phyloP scores from a whole-genome alignment of 2,329 filamentous ascomycete genomes.

The Ophioceras dolichostomum region DNA sequence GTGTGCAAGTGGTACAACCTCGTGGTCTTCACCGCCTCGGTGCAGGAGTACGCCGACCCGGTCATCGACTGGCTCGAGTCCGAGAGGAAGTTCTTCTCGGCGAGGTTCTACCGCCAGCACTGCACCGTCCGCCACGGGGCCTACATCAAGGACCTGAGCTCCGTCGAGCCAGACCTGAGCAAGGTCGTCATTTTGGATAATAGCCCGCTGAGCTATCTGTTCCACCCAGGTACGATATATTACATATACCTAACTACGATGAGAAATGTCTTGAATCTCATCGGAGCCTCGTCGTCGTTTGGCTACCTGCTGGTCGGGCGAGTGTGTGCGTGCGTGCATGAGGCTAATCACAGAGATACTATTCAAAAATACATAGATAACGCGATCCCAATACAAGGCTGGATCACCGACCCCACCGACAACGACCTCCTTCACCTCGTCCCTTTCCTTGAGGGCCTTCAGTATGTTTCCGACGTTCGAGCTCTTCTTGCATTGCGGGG shows the following conservation, averaged over 20 bases:
- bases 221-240: slow-evolving; percentile 93
- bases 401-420: slow-evolving; percentile 97
- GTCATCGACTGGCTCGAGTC: slow-evolving; percentile 98
- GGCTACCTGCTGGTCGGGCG: slow-evolving; percentile 1
- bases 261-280: not conserved
- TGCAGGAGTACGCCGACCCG: slow-evolving; percentile 96
- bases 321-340: slow-evolving; percentile 1
- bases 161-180: slow-evolving; percentile 91
- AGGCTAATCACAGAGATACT: not conserved
- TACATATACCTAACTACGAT: slow-evolving; percentile 3
- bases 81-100: slow-evolving; percentile 92
- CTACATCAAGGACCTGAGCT: slow-evolving; percentile 95
- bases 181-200: slow-evolving; percentile 99
- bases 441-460: slow-evolving; percentile 82
- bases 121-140: slow-evolving; percentile 92
- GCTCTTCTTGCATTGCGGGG: slow-evolving; percentile 79
- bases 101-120: slow-evolving; percentile 90
- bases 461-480: slow-evolving; percentile 93
- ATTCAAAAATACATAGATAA: slow-evolving; percentile 63
- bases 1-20: slow-evolving; percentile 98
- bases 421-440: slow-evolving; percentile 89
- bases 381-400: slow-evolving; percentile 96
- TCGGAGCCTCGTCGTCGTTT: too few relatives aligned
- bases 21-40: slow-evolving; percentile 90
- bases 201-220: slow-evolving; percentile 94